Base-by-base conservation (phyloP, 2,329 filamentous ascomycete genomes). In the Verticillium longisporum region DNA sequence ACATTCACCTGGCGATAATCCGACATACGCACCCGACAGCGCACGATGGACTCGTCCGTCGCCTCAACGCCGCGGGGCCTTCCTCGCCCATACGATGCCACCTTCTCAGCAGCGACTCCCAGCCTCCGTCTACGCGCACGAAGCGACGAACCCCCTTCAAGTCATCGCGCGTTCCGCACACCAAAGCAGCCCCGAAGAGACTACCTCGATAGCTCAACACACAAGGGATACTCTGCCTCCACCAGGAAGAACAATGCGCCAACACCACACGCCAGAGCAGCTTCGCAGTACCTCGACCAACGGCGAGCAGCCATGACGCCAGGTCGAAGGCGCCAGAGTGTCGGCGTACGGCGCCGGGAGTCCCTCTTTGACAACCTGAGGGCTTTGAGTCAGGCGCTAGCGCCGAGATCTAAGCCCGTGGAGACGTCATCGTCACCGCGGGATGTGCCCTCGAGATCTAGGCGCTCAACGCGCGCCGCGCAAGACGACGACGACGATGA, bases 181-280 rank as follows among this genome's bases (percentile, higher is more conserved):
- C 45, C 45, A 10, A 53, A 11, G 45, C 45, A 53, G 21, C 18
- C 45, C 1, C 10, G n/a, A 10, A 53, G 45, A 26, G 45, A 53
- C 21, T 9, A 7, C 13, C 45, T 53, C 2, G 18, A 18, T n/a
- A 53, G 45, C 45, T 53, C 45, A 11, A 53, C 45, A 18, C 45
- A 53, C 45, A 53, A 53, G 56, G 78, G 77, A 11, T 76, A 77
- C 50, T 78, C 79, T 10, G 77, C 76, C 37, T 83, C 82, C 1
- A 80, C 69, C 11, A 67, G 74, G 2, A 72, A 75, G 53, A 74
- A 72, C 56, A 76, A 78, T 70, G 75, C 76, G 13, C 75, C 79
- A 3, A 88, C 86, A 18, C 86, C 86, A 0, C 86, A 88, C 69
- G 84, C 82, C 56, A 82, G 81, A 66, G 85, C 85, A 11, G 86